Evolutionary conservation across 2,329 filamentous ascomycete genomes (phyloP).

Genomic region (Ceratocystis albifundus): DNA sequence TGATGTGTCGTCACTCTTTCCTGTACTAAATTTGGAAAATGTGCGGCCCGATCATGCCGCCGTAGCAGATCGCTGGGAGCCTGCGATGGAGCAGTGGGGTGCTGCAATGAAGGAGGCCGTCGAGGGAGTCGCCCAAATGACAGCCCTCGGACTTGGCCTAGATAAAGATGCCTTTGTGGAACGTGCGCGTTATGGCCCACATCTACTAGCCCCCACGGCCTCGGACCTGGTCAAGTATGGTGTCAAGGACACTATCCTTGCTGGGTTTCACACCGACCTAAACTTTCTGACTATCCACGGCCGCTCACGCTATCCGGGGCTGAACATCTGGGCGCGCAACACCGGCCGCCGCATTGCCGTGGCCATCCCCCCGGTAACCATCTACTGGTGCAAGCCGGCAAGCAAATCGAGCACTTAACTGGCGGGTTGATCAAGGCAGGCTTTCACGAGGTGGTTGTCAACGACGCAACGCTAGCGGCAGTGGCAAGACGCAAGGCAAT

Average conservation of each 20-base stretch:
- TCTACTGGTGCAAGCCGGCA: constrained; percentile 50
- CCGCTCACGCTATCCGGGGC: constrained; percentile 48
- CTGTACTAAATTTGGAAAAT: constrained; percentile 44
- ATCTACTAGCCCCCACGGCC: constrained; percentile 49
- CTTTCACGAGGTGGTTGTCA: constrained; percentile 51
- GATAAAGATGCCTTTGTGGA: constrained; percentile 42
- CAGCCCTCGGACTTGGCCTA: constrained; percentile 45
- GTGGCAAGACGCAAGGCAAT: constrained; percentile 35
- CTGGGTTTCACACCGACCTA: constrained; percentile 53
- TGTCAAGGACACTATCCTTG: constrained; percentile 45
- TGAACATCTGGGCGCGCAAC: constrained; percentile 54
- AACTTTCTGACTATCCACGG: constrained; percentile 56
- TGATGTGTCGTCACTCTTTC: constrained; percentile 37
- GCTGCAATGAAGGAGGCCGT: constrained; percentile 49
- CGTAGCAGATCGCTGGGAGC: constrained; percentile 42
- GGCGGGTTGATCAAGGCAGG: constrained; percentile 51
- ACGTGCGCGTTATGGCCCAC: constrained; percentile 47
- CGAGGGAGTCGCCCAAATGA: constrained; percentile 47
- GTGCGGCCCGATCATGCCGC: constrained; percentile 40
- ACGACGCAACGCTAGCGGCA: constrained; percentile 39
- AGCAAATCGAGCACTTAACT: constrained; percentile 51
- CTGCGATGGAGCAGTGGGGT: constrained; percentile 47
- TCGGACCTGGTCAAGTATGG: constrained; percentile 47
- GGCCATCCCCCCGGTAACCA: constrained; percentile 47
- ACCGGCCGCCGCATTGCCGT: constrained; percentile 48